Evolutionary conservation across 192 early-diverging fungal genomes (phyloP).

Genomic region (Chytriomyces hyalinus): DNA sequence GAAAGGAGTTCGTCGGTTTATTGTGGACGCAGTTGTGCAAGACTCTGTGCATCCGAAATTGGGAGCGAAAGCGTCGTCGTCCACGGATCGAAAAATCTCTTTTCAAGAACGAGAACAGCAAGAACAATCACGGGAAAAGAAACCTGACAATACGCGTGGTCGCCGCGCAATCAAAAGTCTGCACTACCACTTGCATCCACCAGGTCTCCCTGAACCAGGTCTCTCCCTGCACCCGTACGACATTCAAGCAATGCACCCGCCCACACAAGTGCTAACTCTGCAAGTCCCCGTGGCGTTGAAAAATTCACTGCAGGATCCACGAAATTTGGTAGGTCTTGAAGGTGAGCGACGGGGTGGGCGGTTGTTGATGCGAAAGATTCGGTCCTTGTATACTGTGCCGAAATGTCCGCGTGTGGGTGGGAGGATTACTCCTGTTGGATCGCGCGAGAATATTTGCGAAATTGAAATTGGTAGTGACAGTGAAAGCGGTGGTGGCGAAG

Average conservation of each 20-base stretch:
- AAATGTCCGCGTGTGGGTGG: constrained; percentile 21
- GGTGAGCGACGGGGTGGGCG: constrained; percentile 19
- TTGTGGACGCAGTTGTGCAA: constrained; percentile 19
- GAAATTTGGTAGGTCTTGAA: constrained; percentile 19
- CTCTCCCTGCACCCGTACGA: constrained; percentile 14
- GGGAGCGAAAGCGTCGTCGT: neutral
- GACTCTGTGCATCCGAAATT: constrained; percentile 30
- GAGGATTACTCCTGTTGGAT: constrained; percentile 8
- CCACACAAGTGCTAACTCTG: constrained; percentile 14
- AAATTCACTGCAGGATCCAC: constrained; percentile 6
- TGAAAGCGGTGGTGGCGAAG: neutral
- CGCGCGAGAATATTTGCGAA: neutral
- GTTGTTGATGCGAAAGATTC: constrained; percentile 14
- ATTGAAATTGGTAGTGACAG: too few relatives aligned
- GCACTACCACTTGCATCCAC: constrained; percentile 33
- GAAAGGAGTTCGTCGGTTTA: constrained; percentile 20
- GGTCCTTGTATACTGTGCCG: constrained; percentile 5
- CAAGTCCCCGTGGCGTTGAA: constrained; percentile 11
- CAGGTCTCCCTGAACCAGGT: constrained; percentile 1
- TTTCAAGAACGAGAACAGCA: neutral
- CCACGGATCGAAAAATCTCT: neutral
- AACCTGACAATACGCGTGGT: neutral
- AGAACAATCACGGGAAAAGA: neutral
- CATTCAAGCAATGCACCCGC: neutral
- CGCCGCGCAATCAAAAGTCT: neutral